Evolutionary conservation across 2,329 filamentous ascomycete species (phyloP), one percentile per base, ranked within the genome.

Genomic region (Scedosporium aurantiacum): DNA sequence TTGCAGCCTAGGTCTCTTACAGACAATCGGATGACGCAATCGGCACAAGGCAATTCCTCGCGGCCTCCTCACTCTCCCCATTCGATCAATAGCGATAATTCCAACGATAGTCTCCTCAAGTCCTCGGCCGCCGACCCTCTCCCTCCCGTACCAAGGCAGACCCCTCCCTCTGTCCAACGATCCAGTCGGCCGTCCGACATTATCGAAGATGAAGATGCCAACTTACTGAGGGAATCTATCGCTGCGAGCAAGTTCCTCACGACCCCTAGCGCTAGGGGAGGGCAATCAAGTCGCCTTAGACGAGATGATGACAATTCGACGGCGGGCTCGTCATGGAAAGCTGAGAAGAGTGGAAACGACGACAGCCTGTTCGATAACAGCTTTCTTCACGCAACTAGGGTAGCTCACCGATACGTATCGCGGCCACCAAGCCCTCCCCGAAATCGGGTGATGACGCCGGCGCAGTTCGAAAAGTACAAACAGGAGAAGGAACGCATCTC

Each of bases 391-490:
- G 72, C 74, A 6, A 70, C 72, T 10, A 72, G 72, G 52, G 65
- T 73, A 25, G 69, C 70, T 12, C 71, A 74, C 43, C 75, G 74
- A 63, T 71, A 71, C 58, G 65, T 65, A 12, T 68, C 69, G 10
- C 74, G 67, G 59, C 72, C 69, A 57, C 68, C 70, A 6, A 77
- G 70, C 60, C 72, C 76, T 1, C 73, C 80, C 7, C 77, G 78
- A 21, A 88, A 83, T 70, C 94, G 94, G 72, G 88, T 94, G 64
- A 96, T 96, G 90, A 96, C 91, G 1, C 88, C 88, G 1, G 89
- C 87, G 10, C 85, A 96, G 70, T 96, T 95, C 66, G 91, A 96
- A 70, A 82, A 82, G 65, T 93, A 92, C 68, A 83, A 86, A 64
- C 82, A 87, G 68, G 88, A 94, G 69, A 87, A 90, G 68, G 86